Evolutionary conservation across 768 basidiomycete genomes (phyloP).

Genomic region (Mycena maculata): DNA sequence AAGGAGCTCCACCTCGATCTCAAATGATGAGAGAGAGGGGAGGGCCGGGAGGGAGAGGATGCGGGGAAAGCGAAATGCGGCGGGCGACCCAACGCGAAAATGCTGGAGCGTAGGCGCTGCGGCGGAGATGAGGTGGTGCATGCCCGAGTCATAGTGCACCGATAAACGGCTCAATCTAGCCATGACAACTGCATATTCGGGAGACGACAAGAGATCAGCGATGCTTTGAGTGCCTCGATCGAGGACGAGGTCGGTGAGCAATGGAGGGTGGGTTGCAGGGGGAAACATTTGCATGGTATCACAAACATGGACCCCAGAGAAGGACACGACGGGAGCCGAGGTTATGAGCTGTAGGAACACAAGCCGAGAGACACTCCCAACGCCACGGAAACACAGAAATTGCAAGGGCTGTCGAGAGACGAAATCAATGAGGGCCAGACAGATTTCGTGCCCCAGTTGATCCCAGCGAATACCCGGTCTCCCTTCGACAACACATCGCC

Average conservation of each 20-base stretch:
- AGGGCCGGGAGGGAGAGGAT: neutral
- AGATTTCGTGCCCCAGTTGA: neutral
- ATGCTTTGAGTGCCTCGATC: neutral
- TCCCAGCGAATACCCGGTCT: neutral
- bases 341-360: neutral
- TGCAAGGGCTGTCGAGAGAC: neutral
- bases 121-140: neutral
- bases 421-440: neutral
- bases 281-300: neutral
- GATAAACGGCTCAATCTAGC: neutral
- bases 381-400: neutral
- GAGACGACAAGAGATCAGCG: neutral
- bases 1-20: neutral
- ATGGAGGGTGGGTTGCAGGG: neutral
- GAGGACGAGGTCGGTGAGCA: neutral
- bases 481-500: neutral
- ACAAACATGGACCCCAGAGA: neutral
- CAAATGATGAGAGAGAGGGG: neutral
- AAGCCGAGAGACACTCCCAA: neutral
- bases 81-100: neutral
- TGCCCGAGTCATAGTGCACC: neutral
- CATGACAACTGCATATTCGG: neutral
- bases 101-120: neutral
- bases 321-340: neutral
- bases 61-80: too few relatives aligned